Evolutionary conservation across 805 yeast genomes (phyloP).

Genomic region (Teunomyces barrocoloradensis): DNA sequence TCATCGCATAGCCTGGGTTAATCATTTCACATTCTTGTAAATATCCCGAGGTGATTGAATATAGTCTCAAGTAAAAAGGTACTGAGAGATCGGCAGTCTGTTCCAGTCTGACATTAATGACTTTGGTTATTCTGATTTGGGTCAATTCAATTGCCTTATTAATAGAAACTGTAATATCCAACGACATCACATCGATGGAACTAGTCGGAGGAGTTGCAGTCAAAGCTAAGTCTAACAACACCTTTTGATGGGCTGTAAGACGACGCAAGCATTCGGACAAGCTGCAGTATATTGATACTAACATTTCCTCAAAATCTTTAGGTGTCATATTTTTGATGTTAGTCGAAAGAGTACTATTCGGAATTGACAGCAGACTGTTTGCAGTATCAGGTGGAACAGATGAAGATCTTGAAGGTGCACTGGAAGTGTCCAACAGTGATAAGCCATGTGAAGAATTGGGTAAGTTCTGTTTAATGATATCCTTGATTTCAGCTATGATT

Average conservation of each 20-base stretch:
- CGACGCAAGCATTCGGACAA: constrained; percentile 73
- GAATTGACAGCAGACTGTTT: constrained; percentile 4
- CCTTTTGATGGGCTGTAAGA: constrained; percentile 73
- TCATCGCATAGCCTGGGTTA: constrained; percentile 61
- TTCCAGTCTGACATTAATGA: constrained; percentile 74
- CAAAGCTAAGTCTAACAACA: constrained; percentile 66
- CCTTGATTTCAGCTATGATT: constrained; percentile 68
- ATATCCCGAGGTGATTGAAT: constrained; percentile 64
- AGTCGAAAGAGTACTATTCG: constrained; percentile 22
- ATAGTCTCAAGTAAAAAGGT: constrained; percentile 64
- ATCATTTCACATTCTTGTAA: constrained; percentile 80
- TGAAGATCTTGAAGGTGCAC: constrained; percentile 27
- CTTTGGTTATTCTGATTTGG: constrained; percentile 73
- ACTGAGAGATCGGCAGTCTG: constrained; percentile 57
- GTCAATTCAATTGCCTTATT: constrained; percentile 66
- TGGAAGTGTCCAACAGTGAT: constrained; percentile 21
- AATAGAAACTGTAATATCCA: constrained; percentile 67
- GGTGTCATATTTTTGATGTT: constrained; percentile 67
- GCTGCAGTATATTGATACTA: constrained; percentile 56
- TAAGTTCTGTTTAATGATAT: constrained; percentile 60
- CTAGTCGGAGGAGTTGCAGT: constrained; percentile 27
- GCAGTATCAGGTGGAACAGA: constrained; percentile 23
- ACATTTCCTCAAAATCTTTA: constrained; percentile 70
- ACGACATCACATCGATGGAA: constrained; percentile 46
- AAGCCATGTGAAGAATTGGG: constrained; percentile 40